A percentile compares a stretch with the other conserved stretches of the same genome.
These are phyloP conservation scores for Euphorbia corollata DNA, from an alignment of 441 rosid genomes.

Conservation along the genomic window DNA sequence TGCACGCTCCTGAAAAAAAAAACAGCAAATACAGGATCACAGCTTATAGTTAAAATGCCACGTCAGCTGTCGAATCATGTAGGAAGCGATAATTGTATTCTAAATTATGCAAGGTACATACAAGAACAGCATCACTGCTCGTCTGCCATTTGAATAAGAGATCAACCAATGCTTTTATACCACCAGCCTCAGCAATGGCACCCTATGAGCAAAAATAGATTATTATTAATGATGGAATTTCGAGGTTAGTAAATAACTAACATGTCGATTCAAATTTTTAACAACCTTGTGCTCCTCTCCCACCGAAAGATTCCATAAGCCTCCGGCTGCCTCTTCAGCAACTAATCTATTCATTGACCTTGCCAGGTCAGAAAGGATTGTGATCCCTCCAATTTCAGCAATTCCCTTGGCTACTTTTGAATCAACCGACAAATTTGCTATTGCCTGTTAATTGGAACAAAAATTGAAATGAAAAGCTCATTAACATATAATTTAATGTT, in stretches of 20 bases:
- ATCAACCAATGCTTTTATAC: constrained; percentile 84
- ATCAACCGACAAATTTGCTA: constrained; percentile 90
- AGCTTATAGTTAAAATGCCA: constrained; percentile 1
- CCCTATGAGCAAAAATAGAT: constrained; percentile 36
- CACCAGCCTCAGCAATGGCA: constrained; percentile 93
- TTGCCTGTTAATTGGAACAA: constrained; percentile 29
- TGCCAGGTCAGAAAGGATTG: constrained; percentile 66
- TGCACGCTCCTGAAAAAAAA: constrained; percentile 41
- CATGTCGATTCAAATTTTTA: constrained; percentile 5
- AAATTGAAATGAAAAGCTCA: constrained; percentile 8
- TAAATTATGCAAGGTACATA: constrained; percentile 18
- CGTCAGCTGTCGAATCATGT: not conserved
- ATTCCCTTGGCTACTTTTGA: constrained; percentile 87
- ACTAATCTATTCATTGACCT: constrained; percentile 87
- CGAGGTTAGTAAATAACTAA: constrained; percentile 9
- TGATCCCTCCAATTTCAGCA: constrained; percentile 87
- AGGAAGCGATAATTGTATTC: not conserved
- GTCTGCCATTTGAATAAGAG: constrained; percentile 88
- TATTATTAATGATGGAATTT: constrained; percentile 2
- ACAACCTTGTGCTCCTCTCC: constrained; percentile 98
- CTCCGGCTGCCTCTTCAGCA: constrained; percentile 99
- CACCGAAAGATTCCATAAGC: constrained; percentile 97
- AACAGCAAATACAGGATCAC: constrained; percentile 5
- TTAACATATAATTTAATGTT: not conserved
- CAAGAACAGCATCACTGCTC: constrained; percentile 80